Conservation (phyloP, 2,329 filamentous ascomycete species). For the Fonsecaea multimorphosa region DNA sequence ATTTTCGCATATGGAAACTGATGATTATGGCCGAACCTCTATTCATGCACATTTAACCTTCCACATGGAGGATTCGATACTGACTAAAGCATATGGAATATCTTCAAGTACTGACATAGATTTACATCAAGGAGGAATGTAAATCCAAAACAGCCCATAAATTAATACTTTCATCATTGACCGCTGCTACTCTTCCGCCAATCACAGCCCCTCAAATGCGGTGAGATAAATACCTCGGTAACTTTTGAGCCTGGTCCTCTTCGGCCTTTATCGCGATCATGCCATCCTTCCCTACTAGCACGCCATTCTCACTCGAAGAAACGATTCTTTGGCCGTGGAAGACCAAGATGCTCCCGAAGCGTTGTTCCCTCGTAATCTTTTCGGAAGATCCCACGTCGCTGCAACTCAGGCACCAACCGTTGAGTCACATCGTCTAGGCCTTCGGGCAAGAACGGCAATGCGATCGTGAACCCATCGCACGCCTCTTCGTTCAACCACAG, state of each 20-base stretch:
- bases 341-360: conserved; percentile 61
- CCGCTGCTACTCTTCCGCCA: neutral
- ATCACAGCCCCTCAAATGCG: neutral
- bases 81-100: too few relatives aligned
- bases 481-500: conserved; percentile 56
- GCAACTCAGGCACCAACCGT: conserved; percentile 58
- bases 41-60: too few relatives aligned
- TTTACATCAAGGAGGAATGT: too few relatives aligned
- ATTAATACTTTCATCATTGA: neutral
- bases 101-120: too few relatives aligned
- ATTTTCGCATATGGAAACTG: too few relatives aligned
- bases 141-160: too few relatives aligned
- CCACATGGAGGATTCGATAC: too few relatives aligned
- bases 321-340: conserved; percentile 54
- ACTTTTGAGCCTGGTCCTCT: neutral
- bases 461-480: conserved; percentile 60
- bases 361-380: conserved; percentile 60
- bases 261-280: neutral
- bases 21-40: too few relatives aligned
- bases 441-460: conserved; percentile 58
- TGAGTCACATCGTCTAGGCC: conserved; percentile 58
- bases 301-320: conserved; percentile 43
- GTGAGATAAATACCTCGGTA: too few relatives aligned
- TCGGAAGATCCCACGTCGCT: conserved; percentile 59
- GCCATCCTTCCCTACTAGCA: neutral